Evolutionary conservation across 176 grass and related monocot species (phyloP).

Genomic region (Alloteropsis semialata): DNA sequence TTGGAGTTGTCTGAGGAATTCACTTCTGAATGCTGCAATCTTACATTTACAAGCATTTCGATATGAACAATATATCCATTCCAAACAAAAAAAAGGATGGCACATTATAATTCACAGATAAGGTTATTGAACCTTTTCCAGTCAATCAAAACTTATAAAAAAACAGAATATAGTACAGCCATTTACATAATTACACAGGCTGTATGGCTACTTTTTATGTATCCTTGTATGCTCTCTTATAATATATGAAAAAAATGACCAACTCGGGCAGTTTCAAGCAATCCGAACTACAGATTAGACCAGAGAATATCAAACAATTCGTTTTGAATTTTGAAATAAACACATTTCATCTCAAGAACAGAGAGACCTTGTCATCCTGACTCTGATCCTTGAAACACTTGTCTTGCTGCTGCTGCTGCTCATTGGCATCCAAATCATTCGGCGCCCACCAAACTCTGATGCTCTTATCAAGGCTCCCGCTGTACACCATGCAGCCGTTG

Average conservation of each 20-base stretch:
- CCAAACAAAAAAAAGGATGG: no score
- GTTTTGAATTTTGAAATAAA: not conserved
- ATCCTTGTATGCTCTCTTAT: not conserved
- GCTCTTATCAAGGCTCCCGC: conserved; percentile 82
- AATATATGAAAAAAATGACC: not conserved
- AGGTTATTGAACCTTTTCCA: not conserved
- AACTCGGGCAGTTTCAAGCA: not conserved
- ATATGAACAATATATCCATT: not conserved
- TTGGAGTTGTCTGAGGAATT: no score
- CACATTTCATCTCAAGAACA: conserved; percentile 35
- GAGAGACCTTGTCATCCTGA: not conserved
- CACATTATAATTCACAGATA: not conserved
- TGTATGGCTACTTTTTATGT: not conserved
- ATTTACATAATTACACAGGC: conserved; percentile 23
- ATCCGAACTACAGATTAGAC: not conserved
- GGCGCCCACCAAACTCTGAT: conserved; percentile 97
- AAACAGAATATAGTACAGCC: not conserved
- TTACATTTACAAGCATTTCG: not conserved
- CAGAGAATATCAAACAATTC: not conserved
- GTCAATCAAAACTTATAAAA: not conserved
- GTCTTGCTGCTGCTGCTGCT: not conserved
- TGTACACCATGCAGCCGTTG: conserved; percentile 79
- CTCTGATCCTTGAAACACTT: conserved; percentile 10
- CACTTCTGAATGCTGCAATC: not conserved
- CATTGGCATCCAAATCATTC: not conserved